Base-by-base conservation (phyloP, 495 filamentous ascomycete genomes). In the Cairneyella variabilis region DNA sequence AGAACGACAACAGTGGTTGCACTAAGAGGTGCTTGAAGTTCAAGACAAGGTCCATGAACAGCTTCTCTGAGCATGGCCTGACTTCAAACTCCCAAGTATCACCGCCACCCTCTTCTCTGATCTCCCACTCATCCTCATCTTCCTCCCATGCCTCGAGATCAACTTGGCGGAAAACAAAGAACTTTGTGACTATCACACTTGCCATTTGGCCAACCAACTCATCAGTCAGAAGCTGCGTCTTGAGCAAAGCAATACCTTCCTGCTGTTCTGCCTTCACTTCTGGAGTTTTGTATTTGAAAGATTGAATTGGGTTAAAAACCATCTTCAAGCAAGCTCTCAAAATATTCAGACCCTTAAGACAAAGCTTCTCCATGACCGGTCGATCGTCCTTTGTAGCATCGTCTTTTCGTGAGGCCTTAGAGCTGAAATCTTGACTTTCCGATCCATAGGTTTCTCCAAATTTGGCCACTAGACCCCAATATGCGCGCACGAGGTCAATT, bases 91-190 rank as follows among this genome's bases (percentile, higher is more conserved):
- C 89, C 79, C 84, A 95, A 6, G 84, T 84, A 53, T 90, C 85
- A 17, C 88, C 81, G 45, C 84, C 78, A 37, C 81, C 85, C 50
- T 93, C 86, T 70, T 95, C 89, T 61, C 79, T 79, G 53, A 82
- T 80, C 61, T 95, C 90, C 93, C 92, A 98, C 43, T 91, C 88
- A 61, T 97, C 88, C 0, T 91, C 90, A 38, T 65, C 89, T 58
- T 90, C 86, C 66, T 89, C 85, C 93, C 93, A 97, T 55, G 90
- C 84, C 41, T 86, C 79, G 14, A 96, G 84, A 64, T 97, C 93
- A 30, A 76, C 79, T 27, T 83, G 77, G n/a, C 89, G 81, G 64
- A 97, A 91, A 28, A 90, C 78, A 68, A 98, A 95, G 64, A 95
- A 91, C 48, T 84, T 83, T 6, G 88, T 90, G 27, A 97, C 86